These are phyloP conservation scores for Cyclostephanos tholiformis DNA, from an alignment of 108 stramenopile species.

Conservation along the genomic window DNA sequence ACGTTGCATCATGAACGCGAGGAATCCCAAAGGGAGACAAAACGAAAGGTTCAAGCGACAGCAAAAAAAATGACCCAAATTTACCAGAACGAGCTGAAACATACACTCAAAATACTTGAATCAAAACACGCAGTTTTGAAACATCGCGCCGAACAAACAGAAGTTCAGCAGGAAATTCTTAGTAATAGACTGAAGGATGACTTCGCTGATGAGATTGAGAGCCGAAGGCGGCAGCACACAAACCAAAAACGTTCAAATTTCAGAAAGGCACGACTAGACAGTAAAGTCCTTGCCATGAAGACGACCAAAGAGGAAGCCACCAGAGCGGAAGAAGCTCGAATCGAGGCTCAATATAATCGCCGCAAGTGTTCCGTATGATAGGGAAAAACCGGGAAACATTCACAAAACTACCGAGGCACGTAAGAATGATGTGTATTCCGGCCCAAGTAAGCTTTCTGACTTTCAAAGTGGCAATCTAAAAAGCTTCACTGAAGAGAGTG, in stretches of 20 bases:
- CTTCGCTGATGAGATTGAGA: slow-evolving; percentile 17
- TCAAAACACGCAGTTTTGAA: slow-evolving; percentile 19
- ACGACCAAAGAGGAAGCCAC: slow-evolving; percentile 10
- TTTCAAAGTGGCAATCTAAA: slow-evolving; percentile 43
- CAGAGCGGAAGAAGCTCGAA: slow-evolving; percentile 27
- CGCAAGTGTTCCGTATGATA: slow-evolving; percentile 46
- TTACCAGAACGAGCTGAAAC: slow-evolving; percentile 4
- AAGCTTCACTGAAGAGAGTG: slow-evolving; percentile 46
- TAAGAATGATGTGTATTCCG: slow-evolving; percentile 42
- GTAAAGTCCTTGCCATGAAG: slow-evolving; percentile 7
- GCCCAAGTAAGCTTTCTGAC: slow-evolving; percentile 35
- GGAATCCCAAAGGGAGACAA: not conserved
- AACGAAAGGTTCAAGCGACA: slow-evolving; percentile 14
- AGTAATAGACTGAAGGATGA: not conserved
- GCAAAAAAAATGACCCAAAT: not conserved
- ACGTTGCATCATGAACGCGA: slow-evolving; percentile 15
- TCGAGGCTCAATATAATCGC: slow-evolving; percentile 45
- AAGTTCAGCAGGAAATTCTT: not conserved
- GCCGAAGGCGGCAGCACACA: slow-evolving; percentile 2
- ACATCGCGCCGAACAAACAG: not conserved
- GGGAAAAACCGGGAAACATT: too few species aligned
- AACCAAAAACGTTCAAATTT: slow-evolving; percentile 13
- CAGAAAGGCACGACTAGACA: slow-evolving; percentile 13
- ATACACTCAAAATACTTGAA: slow-evolving; percentile 1
- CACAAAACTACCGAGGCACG: slow-evolving; percentile 47